Conservation (phyloP, 2,329 filamentous ascomycete species). For the Stemphylium lycopersici region DNA sequence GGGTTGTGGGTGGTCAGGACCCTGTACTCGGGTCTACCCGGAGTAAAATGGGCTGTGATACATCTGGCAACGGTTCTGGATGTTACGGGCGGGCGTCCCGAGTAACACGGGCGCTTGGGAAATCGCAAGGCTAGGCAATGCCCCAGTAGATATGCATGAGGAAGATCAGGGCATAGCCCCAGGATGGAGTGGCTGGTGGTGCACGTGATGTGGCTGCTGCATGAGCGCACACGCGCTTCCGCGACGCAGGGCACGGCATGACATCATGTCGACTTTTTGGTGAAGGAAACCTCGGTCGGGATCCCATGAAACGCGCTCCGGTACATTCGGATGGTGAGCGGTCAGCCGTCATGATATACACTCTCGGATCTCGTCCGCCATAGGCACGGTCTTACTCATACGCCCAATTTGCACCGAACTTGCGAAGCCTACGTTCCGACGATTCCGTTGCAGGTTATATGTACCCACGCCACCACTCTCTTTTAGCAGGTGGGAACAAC, state of each 20-base stretch:
- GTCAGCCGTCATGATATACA: slow-evolving; percentile 13
- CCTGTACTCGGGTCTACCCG: neutral
- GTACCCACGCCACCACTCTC: slow-evolving; percentile 19
- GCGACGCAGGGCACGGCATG: slow-evolving; percentile 2
- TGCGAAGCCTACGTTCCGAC: slow-evolving; percentile 12
- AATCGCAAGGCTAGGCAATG: neutral
- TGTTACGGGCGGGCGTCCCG: neutral
- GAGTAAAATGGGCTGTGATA: neutral
- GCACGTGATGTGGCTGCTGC: slow-evolving; percentile 7
- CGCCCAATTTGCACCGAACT: neutral
- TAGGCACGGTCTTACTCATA: neutral
- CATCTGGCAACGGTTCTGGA: neutral
- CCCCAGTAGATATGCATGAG: neutral
- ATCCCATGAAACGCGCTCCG: neutral
- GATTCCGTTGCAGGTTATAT: slow-evolving; percentile 8
- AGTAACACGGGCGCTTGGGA: neutral
- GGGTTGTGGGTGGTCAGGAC: neutral
- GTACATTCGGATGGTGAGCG: slow-evolving; percentile 13
- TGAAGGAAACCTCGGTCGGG: neutral
- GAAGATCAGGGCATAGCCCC: neutral
- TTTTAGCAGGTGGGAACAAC: slow-evolving; percentile 9
- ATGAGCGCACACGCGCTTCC: neutral
- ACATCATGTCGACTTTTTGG: slow-evolving; percentile 6
- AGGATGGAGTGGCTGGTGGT: neutral
- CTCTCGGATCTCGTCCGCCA: neutral